A percentile compares a stretch with the other conserved stretches of the same genome.
Evolutionary conservation across 2,329 filamentous ascomycete species (phyloP).

Genomic region (Curvularia sp.): DNA sequence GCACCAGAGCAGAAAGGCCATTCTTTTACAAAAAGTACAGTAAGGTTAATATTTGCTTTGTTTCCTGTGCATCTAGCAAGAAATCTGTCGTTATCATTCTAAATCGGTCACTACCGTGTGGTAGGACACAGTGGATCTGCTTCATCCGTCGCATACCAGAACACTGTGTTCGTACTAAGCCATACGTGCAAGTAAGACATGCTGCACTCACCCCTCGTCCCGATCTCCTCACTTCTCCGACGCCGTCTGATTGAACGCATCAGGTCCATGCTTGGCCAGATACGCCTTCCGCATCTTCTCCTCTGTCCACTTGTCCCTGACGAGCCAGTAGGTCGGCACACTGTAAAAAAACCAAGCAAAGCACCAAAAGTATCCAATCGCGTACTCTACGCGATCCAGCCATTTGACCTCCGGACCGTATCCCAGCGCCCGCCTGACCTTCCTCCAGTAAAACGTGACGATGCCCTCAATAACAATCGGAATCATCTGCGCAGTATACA

Average conservation of each 20-base stretch:
- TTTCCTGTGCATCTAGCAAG: too few species aligned
- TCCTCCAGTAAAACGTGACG: constrained; percentile 16
- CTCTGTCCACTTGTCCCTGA: constrained; percentile 22
- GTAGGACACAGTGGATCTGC: neutral
- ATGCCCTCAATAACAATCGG: constrained; percentile 25
- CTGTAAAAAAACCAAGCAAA: constrained; percentile 29
- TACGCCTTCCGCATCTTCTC: constrained; percentile 2
- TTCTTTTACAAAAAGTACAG: too few species aligned
- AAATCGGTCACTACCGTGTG: neutral
- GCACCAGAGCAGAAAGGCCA: too few species aligned
- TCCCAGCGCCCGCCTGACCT: constrained; percentile 1
- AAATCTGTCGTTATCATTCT: too few species aligned
- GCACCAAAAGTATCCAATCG: constrained; percentile 26
- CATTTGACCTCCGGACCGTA: constrained; percentile 2
- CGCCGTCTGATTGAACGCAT: constrained; percentile 2
- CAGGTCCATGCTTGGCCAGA: neutral
- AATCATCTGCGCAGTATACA: constrained; percentile 29
- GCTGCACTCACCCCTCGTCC: neutral
- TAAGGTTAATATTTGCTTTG: too few species aligned
- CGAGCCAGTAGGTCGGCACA: constrained; percentile 22
- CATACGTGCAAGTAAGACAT: neutral
- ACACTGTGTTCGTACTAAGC: neutral
- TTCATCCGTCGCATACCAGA: neutral
- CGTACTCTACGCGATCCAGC: constrained; percentile 14
- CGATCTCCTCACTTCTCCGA: neutral